phyloP scores from a whole-genome alignment of 371 early-diverging fungal species.

The Mortierella sp. region DNA sequence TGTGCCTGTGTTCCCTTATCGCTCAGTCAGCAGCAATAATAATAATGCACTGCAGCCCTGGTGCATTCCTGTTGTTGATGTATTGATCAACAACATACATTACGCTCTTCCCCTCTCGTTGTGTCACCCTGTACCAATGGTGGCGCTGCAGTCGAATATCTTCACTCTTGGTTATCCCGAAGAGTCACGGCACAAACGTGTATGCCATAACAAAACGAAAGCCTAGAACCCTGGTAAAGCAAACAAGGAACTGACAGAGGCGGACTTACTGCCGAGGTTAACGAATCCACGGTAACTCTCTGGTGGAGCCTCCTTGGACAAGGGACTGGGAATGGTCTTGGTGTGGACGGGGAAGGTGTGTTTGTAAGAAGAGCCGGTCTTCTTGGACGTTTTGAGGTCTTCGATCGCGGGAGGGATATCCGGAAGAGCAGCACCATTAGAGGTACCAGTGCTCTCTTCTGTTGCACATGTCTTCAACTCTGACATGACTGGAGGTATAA shows the following conservation, averaged over 20 bases:
- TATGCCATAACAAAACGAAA: too few relatives aligned
- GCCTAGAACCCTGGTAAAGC: neutral
- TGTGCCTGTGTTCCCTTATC: too few relatives aligned
- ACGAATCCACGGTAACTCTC: slow-evolving; percentile 81
- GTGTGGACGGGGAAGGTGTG: slow-evolving; percentile 78
- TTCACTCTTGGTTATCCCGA: too few relatives aligned
- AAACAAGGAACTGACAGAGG: neutral
- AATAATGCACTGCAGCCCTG: too few relatives aligned
- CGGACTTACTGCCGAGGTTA: slow-evolving; percentile 69
- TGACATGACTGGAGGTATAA: slow-evolving; percentile 14
- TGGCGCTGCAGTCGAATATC: too few relatives aligned
- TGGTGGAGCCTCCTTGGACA: slow-evolving; percentile 82
- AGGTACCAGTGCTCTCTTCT: neutral
- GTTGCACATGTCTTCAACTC: slow-evolving; percentile 7
- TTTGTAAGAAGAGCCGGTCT: slow-evolving; percentile 41
- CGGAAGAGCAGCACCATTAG: slow-evolving; percentile 1
- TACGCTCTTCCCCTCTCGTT: too few relatives aligned
- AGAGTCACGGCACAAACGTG: too few relatives aligned
- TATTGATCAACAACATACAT: too few relatives aligned
- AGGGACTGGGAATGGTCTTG: slow-evolving; percentile 66
- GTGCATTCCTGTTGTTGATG: too few relatives aligned
- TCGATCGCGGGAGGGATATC: slow-evolving; percentile 15
- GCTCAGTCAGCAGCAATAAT: too few relatives aligned
- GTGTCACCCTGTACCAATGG: too few relatives aligned
- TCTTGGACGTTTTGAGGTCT: slow-evolving; percentile 27